phyloP scores from a whole-genome alignment of 495 filamentous ascomycete species.

The Geoglossum glabrum region DNA sequence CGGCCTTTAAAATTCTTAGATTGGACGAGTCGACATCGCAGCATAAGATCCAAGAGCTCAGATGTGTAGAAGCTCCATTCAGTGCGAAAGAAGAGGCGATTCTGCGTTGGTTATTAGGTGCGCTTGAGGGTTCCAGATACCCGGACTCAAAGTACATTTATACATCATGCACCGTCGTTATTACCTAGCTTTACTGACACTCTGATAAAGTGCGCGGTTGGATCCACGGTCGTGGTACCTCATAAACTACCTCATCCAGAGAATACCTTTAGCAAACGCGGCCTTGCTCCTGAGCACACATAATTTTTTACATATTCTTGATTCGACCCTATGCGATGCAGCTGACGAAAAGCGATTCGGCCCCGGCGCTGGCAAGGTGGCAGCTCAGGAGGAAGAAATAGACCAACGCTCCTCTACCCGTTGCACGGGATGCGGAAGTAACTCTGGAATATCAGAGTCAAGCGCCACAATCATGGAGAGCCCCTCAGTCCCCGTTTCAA shows the following conservation, averaged over 20 bases:
- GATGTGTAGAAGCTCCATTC: slow-evolving; percentile 12
- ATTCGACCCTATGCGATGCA: neutral
- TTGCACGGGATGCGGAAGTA: neutral
- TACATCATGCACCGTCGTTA: neutral
- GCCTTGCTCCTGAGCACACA: slow-evolving; percentile 29
- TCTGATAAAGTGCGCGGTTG: slow-evolving; percentile 19
- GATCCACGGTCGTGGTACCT: slow-evolving; percentile 29
- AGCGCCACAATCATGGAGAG: neutral
- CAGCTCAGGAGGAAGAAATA: neutral
- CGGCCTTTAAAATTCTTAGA: neutral
- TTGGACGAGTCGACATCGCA: slow-evolving; percentile 14
- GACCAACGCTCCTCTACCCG: neutral
- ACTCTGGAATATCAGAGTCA: neutral
- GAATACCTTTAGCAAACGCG: slow-evolving; percentile 25
- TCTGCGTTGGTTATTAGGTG: slow-evolving; percentile 46
- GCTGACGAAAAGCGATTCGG: neutral
- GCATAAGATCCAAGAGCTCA: slow-evolving; percentile 12
- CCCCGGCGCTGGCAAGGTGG: neutral
- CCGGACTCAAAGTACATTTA: slow-evolving; percentile 9
- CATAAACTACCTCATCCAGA: slow-evolving; percentile 24
- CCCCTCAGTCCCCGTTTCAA: neutral
- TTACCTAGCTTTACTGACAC: neutral
- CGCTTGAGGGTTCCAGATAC: slow-evolving; percentile 14
- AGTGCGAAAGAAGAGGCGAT: slow-evolving; percentile 41
- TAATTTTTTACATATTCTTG: slow-evolving; percentile 19